phyloP scores from a whole-genome alignment of 208 protist genomes.

The Acanthamoeba culbertsoni region DNA sequence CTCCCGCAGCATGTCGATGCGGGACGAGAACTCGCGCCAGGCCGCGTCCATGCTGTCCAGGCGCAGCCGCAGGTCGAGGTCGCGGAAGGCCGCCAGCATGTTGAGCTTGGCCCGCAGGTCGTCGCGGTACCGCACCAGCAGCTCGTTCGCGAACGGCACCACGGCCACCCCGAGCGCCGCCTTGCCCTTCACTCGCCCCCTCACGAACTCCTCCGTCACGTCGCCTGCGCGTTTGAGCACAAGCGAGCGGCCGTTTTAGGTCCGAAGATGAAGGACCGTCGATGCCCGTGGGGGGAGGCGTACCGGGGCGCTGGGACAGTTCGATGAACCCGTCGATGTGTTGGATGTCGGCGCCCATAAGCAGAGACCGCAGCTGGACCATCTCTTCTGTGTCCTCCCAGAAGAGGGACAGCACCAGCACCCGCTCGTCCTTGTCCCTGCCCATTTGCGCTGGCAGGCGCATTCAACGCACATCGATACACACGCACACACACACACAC shows the following conservation, averaged over 20 bases:
- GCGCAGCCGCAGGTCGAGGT: slow-evolving; percentile 11
- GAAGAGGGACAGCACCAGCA: not conserved
- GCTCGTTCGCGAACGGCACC: slow-evolving; percentile 8
- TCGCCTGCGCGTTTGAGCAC: not conserved
- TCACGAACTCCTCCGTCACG: not conserved
- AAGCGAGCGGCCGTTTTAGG: not conserved
- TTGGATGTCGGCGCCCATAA: not conserved
- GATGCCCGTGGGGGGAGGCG: not conserved
- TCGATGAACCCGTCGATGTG: not conserved
- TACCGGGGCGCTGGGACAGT: not conserved
- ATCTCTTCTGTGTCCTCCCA: not conserved
- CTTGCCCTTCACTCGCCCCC: not conserved
- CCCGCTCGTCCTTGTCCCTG: not conserved
- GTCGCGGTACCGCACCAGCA: not conserved
- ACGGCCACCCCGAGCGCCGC: not conserved
- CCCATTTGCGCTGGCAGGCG: not conserved
- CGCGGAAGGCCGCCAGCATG: not conserved
- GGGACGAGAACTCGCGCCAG: not conserved
- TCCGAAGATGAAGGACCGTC: not conserved
- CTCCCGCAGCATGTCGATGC: not conserved
- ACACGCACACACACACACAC: not conserved
- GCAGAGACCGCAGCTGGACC: not conserved
- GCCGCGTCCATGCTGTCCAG: not conserved
- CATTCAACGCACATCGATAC: not conserved
- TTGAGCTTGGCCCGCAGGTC: not conserved